Conservation (phyloP, 805 yeast species). For the Brettanomyces sp. region DNA sequence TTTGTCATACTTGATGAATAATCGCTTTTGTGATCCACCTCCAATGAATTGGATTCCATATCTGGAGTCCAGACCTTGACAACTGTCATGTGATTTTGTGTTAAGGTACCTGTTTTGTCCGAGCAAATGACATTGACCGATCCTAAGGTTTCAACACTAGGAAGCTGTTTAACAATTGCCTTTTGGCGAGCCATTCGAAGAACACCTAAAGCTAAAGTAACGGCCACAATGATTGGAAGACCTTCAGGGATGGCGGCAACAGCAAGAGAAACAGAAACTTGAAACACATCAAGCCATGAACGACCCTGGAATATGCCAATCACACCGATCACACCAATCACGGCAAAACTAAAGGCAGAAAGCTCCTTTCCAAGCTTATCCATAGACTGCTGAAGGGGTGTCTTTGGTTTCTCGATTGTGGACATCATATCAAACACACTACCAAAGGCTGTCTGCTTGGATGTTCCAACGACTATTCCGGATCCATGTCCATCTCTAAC, state of each 20-base stretch:
- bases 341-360: slow-evolving; percentile 72
- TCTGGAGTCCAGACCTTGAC: slow-evolving; percentile 75
- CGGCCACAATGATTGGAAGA: slow-evolving; percentile 94
- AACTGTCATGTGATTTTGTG: slow-evolving; percentile 87
- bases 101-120: slow-evolving; percentile 85
- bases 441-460: slow-evolving; percentile 86
- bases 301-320: slow-evolving; percentile 90
- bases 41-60: slow-evolving; percentile 28
- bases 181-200: slow-evolving; percentile 90
- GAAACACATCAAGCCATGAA: slow-evolving; percentile 95
- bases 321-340: slow-evolving; percentile 86
- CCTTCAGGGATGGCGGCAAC: slow-evolving; percentile 99
- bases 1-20: slow-evolving; percentile 38
- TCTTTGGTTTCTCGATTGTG: slow-evolving; percentile 91
- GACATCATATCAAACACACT: slow-evolving; percentile 92
- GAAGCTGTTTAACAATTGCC: slow-evolving; percentile 90
- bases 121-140: slow-evolving; percentile 90
- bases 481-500: slow-evolving; percentile 94
- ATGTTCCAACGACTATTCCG: slow-evolving; percentile 90
- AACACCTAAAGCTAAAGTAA: slow-evolving; percentile 92
- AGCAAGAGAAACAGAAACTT: slow-evolving; percentile 91
- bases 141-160: slow-evolving; percentile 92
- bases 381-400: slow-evolving; percentile 94
- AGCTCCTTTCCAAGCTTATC: slow-evolving; percentile 89
- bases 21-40: slow-evolving; percentile 36